Evolutionary conservation across 2,329 filamentous ascomycete species (phyloP), one percentile per base, ranked within the genome.

Genomic region (Beauveria scarabaeidicola): DNA sequence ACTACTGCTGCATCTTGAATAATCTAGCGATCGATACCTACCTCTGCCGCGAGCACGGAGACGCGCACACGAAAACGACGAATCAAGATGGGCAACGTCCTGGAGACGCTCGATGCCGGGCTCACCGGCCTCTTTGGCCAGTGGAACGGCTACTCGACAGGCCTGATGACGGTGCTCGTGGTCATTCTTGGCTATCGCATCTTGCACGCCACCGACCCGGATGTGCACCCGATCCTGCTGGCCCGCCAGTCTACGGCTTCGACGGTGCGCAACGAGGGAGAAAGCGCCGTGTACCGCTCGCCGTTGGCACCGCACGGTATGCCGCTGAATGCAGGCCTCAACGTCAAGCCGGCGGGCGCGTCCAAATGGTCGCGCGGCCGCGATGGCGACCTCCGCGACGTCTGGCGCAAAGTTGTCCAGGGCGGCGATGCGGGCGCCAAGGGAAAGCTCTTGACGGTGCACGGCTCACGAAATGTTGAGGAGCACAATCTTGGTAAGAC

Each of bases 151-250:
- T 89, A 88, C 76, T 90, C 90, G 32, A 94, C 89, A 3, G 69
- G 67, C 21, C 79, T 99, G 64, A 80, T 84, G 50, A 82, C 87
- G 25, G 69, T 83, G 62, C 78, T 97, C 47, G 76, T 87, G 62
- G 77, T 81, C 58, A 81, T 91, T 67, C 73, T 93, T 60, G 80
- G 86, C 60, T 91, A 90, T 73, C 82, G 86, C 48, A 75, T 95
- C 64, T 77, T 89, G 67, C 84, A 84, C 62, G 81, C 83, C 54
- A 82, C 84, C 62, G 93, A 97, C 57, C 89, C 94, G 6, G 94
- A 99, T 76, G 88, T 89, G 5, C 94, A 97, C 73, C 93, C 94
- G 38, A 86, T 96, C 73, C 82, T 97, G 52, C 86, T 99, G 29
- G 89, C 90, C 59, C 85, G 93, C 58, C 94, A 97, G 78, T 84